These are phyloP conservation scores for Stromatinia cepivora DNA, from an alignment of 2,329 filamentous ascomycete species.

Conservation along the genomic window DNA sequence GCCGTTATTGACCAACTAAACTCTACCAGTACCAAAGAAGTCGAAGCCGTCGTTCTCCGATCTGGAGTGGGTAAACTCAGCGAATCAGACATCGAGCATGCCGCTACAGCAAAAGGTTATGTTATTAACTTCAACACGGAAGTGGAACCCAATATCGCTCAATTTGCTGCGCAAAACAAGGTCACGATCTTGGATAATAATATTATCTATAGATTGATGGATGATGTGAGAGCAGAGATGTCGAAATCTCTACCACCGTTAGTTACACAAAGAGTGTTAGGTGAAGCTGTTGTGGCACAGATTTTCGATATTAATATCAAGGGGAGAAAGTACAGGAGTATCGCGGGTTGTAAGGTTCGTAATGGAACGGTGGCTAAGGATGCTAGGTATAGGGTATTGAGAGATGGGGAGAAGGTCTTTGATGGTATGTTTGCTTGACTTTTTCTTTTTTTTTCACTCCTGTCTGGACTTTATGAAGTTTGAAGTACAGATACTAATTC, in stretches of 20 bases:
- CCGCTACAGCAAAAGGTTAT: constrained; percentile 70
- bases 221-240: constrained; percentile 69
- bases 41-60: constrained; percentile 73
- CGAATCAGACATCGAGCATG: constrained; percentile 88
- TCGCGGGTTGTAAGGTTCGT: constrained; percentile 85
- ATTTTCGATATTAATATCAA: constrained; percentile 83
- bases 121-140: constrained; percentile 85
- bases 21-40: constrained; percentile 81
- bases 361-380: constrained; percentile 72
- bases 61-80: constrained; percentile 75
- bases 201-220: constrained; percentile 78
- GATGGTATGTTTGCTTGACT: constrained; percentile 65
- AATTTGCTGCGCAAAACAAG: constrained; percentile 66
- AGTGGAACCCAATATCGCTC: constrained; percentile 65
- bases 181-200: constrained; percentile 83
- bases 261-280: constrained; percentile 69
- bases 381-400: constrained; percentile 68
- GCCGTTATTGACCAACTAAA: constrained; percentile 77
- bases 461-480: neutral
- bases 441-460: neutral
- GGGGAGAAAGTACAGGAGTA: constrained; percentile 66
- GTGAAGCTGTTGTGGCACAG: constrained; percentile 83
- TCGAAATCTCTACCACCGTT: constrained; percentile 67
- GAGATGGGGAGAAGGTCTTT: constrained; percentile 69
- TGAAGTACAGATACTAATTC: neutral